phyloP scores from a whole-genome alignment of 805 yeast genomes.

The Cyberlindnera mississippiensis region DNA sequence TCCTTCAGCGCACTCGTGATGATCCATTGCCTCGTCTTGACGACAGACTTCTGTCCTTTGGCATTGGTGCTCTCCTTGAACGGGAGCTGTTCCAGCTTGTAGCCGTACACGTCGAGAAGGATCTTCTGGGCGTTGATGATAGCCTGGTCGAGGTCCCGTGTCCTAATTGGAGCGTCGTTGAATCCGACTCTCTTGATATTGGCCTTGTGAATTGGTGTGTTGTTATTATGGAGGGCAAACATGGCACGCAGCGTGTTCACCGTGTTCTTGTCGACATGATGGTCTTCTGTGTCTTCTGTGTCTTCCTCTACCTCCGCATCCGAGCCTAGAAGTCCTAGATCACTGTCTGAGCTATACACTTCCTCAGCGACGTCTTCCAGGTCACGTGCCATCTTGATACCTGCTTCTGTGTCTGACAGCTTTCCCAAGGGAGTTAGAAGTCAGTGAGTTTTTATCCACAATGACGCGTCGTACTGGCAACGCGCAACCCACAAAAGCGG shows the following conservation, averaged over 20 bases:
- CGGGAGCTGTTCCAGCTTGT: conserved; percentile 11
- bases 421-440: background rate
- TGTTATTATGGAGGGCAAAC: conserved; percentile 10
- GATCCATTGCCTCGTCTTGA: conserved; percentile 16
- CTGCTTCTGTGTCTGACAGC: too few species aligned
- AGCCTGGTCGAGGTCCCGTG: conserved; percentile 4
- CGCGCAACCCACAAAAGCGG: too few species aligned
- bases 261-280: background rate
- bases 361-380: background rate
- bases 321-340: background rate
- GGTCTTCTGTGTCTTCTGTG: background rate
- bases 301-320: conserved; percentile 2
- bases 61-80: conserved; percentile 10
- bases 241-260: conserved; percentile 11
- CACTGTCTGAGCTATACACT: background rate
- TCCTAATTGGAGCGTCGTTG: conserved; percentile 1
- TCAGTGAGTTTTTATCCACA: too few species aligned
- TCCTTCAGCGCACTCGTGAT: conserved; percentile 16
- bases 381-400: background rate
- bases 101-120: conserved; percentile 13
- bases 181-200: conserved; percentile 14
- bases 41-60: conserved; percentile 13
- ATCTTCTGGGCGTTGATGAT: conserved; percentile 6
- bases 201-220: conserved; percentile 12
- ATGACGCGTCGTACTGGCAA: too few species aligned